A percentile compares a stretch with the other conserved stretches of the same genome.
Conservation (phyloP, 2,329 filamentous ascomycete genomes). For the Aspergillus caelatus region DNA sequence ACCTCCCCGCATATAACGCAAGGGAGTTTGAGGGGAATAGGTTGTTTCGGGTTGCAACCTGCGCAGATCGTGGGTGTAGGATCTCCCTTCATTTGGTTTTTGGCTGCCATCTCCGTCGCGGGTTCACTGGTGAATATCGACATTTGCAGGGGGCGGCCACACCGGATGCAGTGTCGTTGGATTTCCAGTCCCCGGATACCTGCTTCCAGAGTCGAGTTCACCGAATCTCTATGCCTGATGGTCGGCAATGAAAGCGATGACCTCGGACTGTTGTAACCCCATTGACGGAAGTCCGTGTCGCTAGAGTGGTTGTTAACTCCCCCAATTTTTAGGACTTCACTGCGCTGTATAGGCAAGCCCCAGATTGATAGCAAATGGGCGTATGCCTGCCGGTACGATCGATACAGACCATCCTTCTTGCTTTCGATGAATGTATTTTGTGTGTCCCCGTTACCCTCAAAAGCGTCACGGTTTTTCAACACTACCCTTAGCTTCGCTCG, state of each 20-base stretch:
- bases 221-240: constrained; percentile 17
- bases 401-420: constrained; percentile 51
- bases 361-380: constrained; percentile 62
- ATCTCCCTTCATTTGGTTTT: constrained; percentile 23
- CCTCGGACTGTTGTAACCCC: constrained; percentile 31
- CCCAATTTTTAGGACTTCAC: constrained; percentile 62
- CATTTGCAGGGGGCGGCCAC: constrained; percentile 39
- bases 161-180: constrained; percentile 46
- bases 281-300: constrained; percentile 23
- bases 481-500: constrained; percentile 48
- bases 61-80: constrained; percentile 32
- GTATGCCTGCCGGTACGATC: constrained; percentile 59
- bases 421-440: constrained; percentile 54
- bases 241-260: constrained; percentile 27
- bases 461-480: constrained; percentile 60
- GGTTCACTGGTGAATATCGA: constrained; percentile 38
- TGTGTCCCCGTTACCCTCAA: constrained; percentile 55
- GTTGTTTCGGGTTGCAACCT: constrained; percentile 38
- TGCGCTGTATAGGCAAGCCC: constrained; percentile 57
- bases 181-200: constrained; percentile 41
- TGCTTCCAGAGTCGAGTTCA: constrained; percentile 5
- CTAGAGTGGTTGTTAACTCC: constrained; percentile 42
- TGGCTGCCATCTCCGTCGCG: constrained; percentile 22
- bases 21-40: constrained; percentile 37
- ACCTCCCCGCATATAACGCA: constrained; percentile 50